Evolutionary conservation across 306 rosid genomes (phyloP), one percentile per base, ranked within the genome.

Genomic region (Begonia loranthoides): DNA sequence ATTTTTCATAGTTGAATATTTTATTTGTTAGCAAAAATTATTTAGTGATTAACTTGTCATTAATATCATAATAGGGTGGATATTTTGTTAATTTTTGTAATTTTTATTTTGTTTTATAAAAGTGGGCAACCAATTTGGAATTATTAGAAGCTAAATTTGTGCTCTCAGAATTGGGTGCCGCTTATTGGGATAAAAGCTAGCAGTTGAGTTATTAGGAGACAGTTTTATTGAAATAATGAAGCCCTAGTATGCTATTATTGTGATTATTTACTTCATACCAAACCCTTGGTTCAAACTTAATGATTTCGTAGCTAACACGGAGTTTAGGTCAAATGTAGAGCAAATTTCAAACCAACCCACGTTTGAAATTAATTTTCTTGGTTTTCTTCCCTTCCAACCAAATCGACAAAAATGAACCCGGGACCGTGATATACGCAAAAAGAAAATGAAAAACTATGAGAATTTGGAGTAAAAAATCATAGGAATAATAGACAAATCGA

Each of bases 211-310:
- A 59, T 39, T 38, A 56, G 77, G 71, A 74, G 93, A 82, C 97
- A 79, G 67, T 28, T 46, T 57, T 77, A 41, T 76, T 58, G 90
- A 76, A 70, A 87, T 50, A 63, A 71, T 52, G 72, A 70, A 76
- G 66, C 9, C 49, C 36, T 56, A 49, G 49, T 24, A 9, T 60
- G 62, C 71, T 45, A 43, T 52, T 64, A 48, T 58, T 45, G 45
- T 11, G 50, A 19, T 50, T 60, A 61, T 43, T 55, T 55, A 41
- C 13, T 24, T 49, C 22, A 38, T 41, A 61, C 57, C 44, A 45
- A 64, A 49, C 45, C 14, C 52, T 52, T 22, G 73, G 66, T 64
- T 66, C 61, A 65, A 45, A 15, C 14, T 52, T 56, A 41, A 66
- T 59, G 70, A 61, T 28, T 58, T 52, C 69, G 76, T 47, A 65